Percentiles rank a stretch among this genome's conserved stretches.
Conservation (phyloP, 345 rosid genomes). For the Linum trigynum region DNA sequence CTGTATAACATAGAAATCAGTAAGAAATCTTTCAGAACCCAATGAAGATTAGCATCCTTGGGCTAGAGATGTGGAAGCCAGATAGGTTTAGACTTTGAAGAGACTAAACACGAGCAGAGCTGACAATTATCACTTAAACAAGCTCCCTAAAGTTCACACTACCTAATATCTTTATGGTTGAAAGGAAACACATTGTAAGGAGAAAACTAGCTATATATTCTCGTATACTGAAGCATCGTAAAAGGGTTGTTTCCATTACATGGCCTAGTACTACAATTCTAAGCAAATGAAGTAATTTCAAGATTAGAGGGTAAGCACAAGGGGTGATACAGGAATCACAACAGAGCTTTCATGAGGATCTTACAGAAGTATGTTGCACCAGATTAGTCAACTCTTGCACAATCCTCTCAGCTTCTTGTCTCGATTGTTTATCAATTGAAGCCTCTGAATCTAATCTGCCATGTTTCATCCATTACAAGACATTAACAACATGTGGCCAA, state of each 20-base stretch:
- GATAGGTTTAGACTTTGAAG: neutral
- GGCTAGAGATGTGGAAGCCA: neutral
- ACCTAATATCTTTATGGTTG: neutral
- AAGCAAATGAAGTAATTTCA: neutral
- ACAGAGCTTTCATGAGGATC: slow-evolving; percentile 15
- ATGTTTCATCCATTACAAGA: slow-evolving; percentile 20
- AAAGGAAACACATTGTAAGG: neutral
- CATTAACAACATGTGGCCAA: slow-evolving; percentile 1
- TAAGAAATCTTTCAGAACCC: neutral
- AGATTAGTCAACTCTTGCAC: slow-evolving; percentile 62
- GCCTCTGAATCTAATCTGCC: slow-evolving; percentile 57
- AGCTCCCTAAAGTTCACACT: neutral
- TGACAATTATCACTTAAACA: neutral
- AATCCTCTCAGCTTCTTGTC: slow-evolving; percentile 51
- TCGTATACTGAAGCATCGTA: no score
- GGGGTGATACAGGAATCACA: neutral
- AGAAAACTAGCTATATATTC: neutral
- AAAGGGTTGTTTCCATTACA: neutral
- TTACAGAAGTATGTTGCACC: slow-evolving; percentile 75
- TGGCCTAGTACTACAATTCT: neutral
- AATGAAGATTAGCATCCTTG: neutral
- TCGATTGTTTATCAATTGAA: slow-evolving; percentile 26
- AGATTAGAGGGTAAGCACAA: neutral
- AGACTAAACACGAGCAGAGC: neutral
- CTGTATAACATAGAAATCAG: slow-evolving; percentile 27